Evolutionary conservation across 2,329 filamentous ascomycete species (phyloP), one percentile per base, ranked within the genome.

Genomic region (Colletotrichum spaethianum): DNA sequence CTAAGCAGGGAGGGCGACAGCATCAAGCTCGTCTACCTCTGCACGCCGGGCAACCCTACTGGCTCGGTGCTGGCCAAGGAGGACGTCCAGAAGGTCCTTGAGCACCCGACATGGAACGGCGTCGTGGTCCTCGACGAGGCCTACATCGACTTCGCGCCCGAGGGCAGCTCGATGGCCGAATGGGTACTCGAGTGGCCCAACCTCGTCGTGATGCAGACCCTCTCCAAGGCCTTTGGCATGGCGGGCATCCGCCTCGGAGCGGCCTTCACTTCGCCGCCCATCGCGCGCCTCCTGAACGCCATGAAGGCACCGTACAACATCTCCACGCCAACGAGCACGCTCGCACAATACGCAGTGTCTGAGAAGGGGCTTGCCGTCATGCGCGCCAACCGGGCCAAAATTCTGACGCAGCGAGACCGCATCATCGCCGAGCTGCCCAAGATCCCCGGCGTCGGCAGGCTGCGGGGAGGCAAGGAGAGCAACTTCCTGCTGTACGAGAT

Each of bases 261-360:
- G 9, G 94, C 94, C 0, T 99, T 98, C 80, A 89, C 94, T 6
- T 89, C 91, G 12, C 87, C 91, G 0, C 87, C 91, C 7, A 92
- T 99, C 74, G 95, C 96, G 2, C 83, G 84, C 20, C 86, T 99
- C 16, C 87, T 99, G 67, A 99, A 99, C 84, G 95, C 89, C 80
- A 87, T 99, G 78, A 98, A 98, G 84, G 96, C 96, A 0, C 96
- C 96, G 0, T 99, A 99, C 85, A 98, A 98, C 83, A 92, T 99
- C 77, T 93, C 94, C 4, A 96, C 92, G 77, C 94, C 94, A 0
- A 98, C 96, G 1, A 95, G 92, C 77, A 91, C 92, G 44, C 87
- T 99, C 23, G 96, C 95, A 1, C 89, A 87, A 46, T 90, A 92
- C 28, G 95, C 94, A 4, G 85, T 98, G 48, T 87, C 89, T 1